These are phyloP conservation scores for Trichoderma breve DNA, from an alignment of 2,329 filamentous ascomycete genomes.

Conservation along the genomic window DNA sequence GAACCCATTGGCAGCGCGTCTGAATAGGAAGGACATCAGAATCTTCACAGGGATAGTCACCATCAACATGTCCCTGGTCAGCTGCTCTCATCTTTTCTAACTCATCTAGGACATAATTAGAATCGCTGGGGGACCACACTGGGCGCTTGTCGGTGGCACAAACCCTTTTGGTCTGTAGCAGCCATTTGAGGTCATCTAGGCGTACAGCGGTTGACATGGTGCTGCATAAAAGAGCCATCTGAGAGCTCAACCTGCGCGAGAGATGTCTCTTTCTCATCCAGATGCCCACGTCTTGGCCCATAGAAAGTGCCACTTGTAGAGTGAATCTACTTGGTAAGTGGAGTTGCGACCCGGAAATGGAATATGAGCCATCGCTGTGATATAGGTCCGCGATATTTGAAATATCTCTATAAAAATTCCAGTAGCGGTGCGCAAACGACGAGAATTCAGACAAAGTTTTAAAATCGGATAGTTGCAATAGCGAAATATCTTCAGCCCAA, in stretches of 20 bases:
- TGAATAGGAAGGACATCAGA: rapidly evolving
- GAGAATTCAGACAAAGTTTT: not conserved
- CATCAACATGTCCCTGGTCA: not conserved
- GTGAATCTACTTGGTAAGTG: not conserved
- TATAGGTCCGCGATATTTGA: no score
- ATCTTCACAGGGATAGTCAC: not conserved
- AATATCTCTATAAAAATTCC: no score
- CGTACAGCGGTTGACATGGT: no score
- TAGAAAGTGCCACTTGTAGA: not conserved
- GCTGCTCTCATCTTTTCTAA: no score
- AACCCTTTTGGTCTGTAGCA: not conserved
- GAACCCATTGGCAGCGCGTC: not conserved
- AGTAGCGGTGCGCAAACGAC: not conserved
- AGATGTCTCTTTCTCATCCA: not conserved
- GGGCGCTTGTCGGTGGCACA: not conserved
- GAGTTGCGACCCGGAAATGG: no score
- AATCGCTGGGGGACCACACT: not conserved
- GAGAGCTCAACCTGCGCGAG: not conserved
- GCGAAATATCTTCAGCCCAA: not conserved
- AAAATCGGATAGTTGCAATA: not conserved
- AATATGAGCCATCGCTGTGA: no score
- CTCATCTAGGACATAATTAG: no score
- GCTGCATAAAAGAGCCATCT: not conserved
- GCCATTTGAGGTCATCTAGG: not conserved
- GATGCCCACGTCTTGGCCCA: not conserved